phyloP scores from a whole-genome alignment of 495 filamentous ascomycete species.

The Penicillium mononematosum region DNA sequence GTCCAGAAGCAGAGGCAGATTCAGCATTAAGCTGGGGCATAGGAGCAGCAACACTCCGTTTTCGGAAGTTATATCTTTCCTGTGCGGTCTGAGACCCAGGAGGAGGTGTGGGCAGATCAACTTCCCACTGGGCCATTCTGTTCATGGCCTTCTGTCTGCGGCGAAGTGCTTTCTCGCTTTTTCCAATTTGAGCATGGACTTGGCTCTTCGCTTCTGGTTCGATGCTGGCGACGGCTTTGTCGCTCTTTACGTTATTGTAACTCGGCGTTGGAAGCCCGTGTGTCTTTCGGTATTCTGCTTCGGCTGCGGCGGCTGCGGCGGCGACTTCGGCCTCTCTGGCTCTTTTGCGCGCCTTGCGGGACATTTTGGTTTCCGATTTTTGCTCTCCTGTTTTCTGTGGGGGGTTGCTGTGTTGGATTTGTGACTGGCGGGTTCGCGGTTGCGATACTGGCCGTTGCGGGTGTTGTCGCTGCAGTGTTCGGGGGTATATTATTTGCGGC shows the following conservation, averaged over 20 bases:
- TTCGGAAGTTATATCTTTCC: neutral
- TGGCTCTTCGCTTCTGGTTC: neutral
- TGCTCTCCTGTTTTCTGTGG: neutral
- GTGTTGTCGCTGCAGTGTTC: neutral
- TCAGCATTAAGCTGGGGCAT: neutral
- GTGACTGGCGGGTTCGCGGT: neutral
- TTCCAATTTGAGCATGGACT: neutral
- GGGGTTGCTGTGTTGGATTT: neutral
- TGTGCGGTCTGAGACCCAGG: neutral
- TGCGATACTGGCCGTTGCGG: neutral
- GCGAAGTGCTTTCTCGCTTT: neutral
- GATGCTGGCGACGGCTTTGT: neutral
- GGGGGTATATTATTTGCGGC: neutral
- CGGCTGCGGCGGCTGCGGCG: neutral
- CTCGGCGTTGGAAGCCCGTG: neutral
- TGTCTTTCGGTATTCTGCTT: neutral
- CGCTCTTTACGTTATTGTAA: neutral
- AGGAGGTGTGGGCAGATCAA: neutral
- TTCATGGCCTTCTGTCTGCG: neutral
- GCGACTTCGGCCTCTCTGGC: neutral
- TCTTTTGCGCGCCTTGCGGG: neutral
- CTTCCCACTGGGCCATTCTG: neutral
- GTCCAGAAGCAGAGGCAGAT: neutral
- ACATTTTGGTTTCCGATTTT: neutral
- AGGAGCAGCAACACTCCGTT: neutral